Evolutionary conservation across 257 asterid species (phyloP), one percentile per base, ranked within the genome.

Genomic region (Nicotiana paniculata): DNA sequence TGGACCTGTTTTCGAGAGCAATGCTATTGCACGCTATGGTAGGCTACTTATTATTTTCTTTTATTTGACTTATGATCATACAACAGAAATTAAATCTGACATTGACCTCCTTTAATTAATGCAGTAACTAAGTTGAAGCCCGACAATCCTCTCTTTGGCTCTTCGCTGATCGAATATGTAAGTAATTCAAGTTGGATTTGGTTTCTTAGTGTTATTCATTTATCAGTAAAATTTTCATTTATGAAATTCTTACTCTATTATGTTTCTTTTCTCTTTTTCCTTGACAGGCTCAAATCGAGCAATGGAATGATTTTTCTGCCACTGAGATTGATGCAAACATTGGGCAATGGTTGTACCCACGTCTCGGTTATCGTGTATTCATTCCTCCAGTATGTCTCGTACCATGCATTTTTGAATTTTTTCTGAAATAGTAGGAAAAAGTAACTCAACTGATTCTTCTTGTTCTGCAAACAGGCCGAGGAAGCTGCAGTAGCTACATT

Each of bases 1-100:
- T 32, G 97, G 98, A 32, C 72, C 95, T 0, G 33, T 95, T 17
- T 95, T 93, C 54, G 97, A 95, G 89, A 95, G 98, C 91, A 95
- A 93, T 70, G 97, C 98, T 11, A 95, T 95, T 86, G 97, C 99
- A 2, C 95, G 98, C 6, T 95, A 95, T 80, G 98, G 98, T 95
- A 82, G 82, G 57, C 57, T 13, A 17, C 33, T 62, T 66, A 3
- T 77, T 0, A 8, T 51, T 39, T 39, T 7, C 28, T 72, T 61
- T 77, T 8, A 43, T 28, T 37, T 77, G 51, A 51, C 35, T 12
- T 70, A 32, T 43, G 48, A 17, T 84, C n/a, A 59, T 68, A 26
- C 16, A 54, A 2, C 15, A 8, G 67, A 48, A 21, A 33, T 51
- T 62, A 9, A 75, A 32, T 32, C 77, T 87, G 57, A 53, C 18